phyloP scores from a whole-genome alignment of 2,329 filamentous ascomycete species.

The Xylariaceae sp. region DNA sequence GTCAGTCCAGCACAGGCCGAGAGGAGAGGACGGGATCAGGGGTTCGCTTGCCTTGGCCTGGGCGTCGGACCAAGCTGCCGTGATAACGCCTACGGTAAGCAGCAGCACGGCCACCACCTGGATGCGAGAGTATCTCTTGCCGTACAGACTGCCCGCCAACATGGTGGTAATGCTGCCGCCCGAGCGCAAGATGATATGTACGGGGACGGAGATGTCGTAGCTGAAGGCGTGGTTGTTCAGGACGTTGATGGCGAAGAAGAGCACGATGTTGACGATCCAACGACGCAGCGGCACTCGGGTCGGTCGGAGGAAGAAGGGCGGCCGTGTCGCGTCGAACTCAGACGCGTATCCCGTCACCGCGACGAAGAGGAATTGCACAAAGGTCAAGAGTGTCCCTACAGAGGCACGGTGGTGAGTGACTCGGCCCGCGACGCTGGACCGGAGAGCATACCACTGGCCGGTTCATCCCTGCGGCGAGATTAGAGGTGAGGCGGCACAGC shows the following conservation, averaged over 20 bases:
- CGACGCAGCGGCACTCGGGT: slow-evolving; percentile 76
- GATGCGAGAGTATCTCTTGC: slow-evolving; percentile 72
- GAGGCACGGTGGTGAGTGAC: slow-evolving; percentile 9
- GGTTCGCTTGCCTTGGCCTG: slow-evolving; percentile 61
- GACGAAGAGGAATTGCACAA: slow-evolving; percentile 82
- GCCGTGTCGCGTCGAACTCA: slow-evolving; percentile 60
- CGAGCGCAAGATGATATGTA: slow-evolving; percentile 93
- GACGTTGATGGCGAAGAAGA: slow-evolving; percentile 91
- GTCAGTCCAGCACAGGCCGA: neutral
- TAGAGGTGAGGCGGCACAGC: slow-evolving; percentile 11
- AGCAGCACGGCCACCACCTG: slow-evolving; percentile 77
- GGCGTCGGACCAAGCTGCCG: slow-evolving; percentile 85
- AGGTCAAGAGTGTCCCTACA: slow-evolving; percentile 74
- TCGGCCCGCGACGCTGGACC: neutral
- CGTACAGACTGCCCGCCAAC: slow-evolving; percentile 77
- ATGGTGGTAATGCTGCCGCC: slow-evolving; percentile 96
- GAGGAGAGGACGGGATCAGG: neutral
- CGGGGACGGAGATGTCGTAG: slow-evolving; percentile 90
- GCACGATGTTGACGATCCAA: slow-evolving; percentile 80
- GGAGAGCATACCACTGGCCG: slow-evolving; percentile 61
- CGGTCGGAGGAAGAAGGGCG: slow-evolving; percentile 64
- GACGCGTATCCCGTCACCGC: slow-evolving; percentile 69
- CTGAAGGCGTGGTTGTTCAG: slow-evolving; percentile 97
- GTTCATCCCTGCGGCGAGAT: slow-evolving; percentile 57
- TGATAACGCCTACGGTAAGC: slow-evolving; percentile 77